Evolutionary conservation across 1,284 basidiomycete genomes (phyloP).

Genomic region (Microbotryum saponariae): DNA sequence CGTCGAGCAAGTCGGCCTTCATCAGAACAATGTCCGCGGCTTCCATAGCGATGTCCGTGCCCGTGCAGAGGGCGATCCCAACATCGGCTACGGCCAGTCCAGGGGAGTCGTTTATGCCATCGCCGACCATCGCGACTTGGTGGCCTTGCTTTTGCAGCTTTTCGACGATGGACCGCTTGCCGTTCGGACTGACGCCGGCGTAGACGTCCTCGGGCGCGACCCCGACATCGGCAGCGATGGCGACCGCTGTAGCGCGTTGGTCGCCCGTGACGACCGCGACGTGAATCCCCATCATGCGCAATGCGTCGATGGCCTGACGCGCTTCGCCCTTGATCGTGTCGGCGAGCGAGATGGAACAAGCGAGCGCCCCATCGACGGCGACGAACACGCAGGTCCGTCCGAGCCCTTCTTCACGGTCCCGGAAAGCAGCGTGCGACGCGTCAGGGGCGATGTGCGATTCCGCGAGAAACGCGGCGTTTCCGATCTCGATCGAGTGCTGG

Average conservation of each 20-base stretch:
- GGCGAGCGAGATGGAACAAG: slow-evolving; percentile 57
- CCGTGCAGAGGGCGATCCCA: slow-evolving; percentile 90
- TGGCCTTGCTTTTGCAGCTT: slow-evolving; percentile 63
- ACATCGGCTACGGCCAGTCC: slow-evolving; percentile 90
- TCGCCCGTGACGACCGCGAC: slow-evolving; percentile 91
- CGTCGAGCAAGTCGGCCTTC: slow-evolving; percentile 90
- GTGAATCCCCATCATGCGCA: slow-evolving; percentile 78
- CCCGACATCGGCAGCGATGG: slow-evolving; percentile 78
- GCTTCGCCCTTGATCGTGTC: slow-evolving; percentile 79
- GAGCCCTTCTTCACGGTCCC: slow-evolving; percentile 55
- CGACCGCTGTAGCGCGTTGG: slow-evolving; percentile 66
- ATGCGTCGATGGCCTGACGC: slow-evolving; percentile 64
- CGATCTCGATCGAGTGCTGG: slow-evolving; percentile 53
- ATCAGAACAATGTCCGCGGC: slow-evolving; percentile 97
- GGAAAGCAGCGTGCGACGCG: slow-evolving; percentile 54
- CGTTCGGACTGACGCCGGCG: slow-evolving; percentile 84
- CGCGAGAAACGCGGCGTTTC: slow-evolving; percentile 62
- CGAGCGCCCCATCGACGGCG: slow-evolving; percentile 48
- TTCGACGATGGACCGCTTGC: slow-evolving; percentile 72
- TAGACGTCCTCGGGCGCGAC: slow-evolving; percentile 71
- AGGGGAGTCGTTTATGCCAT: slow-evolving; percentile 98
- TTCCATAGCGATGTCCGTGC: slow-evolving; percentile 94
- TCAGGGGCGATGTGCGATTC: slow-evolving; percentile 49
- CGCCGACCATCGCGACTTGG: slow-evolving; percentile 91
- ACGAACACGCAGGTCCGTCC: slow-evolving; percentile 82